Conservation (phyloP, 805 yeast species). For the Kazachstania kunashirensis region DNA sequence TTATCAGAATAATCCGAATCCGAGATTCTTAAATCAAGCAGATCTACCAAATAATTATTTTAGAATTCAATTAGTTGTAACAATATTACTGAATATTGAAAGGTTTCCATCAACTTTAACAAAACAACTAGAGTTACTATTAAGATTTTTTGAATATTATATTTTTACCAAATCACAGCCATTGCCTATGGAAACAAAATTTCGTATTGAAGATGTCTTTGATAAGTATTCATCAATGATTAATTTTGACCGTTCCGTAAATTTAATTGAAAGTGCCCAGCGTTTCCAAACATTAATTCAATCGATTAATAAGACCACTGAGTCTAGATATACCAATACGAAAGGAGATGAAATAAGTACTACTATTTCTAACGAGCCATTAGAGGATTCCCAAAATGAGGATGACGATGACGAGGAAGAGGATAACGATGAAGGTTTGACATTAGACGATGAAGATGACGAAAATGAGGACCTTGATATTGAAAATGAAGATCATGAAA, state of each 20-base stretch:
- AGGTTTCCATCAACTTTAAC: slow-evolving; percentile 12
- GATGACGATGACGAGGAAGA: slow-evolving; percentile 6
- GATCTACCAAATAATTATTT: slow-evolving; percentile 66
- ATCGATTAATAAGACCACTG: neutral
- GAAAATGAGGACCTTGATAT: slow-evolving; percentile 28
- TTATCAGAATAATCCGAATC: slow-evolving; percentile 46
- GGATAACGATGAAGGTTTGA: slow-evolving; percentile 13
- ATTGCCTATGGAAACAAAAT: slow-evolving; percentile 53
- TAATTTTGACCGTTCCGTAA: slow-evolving; percentile 31
- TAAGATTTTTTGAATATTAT: slow-evolving; percentile 64
- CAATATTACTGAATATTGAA: slow-evolving; percentile 32
- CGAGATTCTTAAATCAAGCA: slow-evolving; percentile 31
- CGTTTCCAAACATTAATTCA: slow-evolving; percentile 21
- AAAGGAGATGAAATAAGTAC: too few species aligned
- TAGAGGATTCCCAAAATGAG: too few species aligned
- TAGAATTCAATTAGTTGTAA: slow-evolving; percentile 48
- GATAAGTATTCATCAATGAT: slow-evolving; percentile 11
- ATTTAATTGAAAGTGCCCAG: slow-evolving; percentile 36
- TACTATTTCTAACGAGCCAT: too few species aligned
- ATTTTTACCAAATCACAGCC: slow-evolving; percentile 50
- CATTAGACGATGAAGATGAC: slow-evolving; percentile 26
- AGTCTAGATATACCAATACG: too few species aligned
- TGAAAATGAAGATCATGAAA: slow-evolving; percentile 22
- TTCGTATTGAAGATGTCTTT: slow-evolving; percentile 40
- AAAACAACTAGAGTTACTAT: slow-evolving; percentile 32